Evolutionary conservation across 1,284 basidiomycete species (phyloP).

Genomic region (Cutaneotrichosporon mucoides): DNA sequence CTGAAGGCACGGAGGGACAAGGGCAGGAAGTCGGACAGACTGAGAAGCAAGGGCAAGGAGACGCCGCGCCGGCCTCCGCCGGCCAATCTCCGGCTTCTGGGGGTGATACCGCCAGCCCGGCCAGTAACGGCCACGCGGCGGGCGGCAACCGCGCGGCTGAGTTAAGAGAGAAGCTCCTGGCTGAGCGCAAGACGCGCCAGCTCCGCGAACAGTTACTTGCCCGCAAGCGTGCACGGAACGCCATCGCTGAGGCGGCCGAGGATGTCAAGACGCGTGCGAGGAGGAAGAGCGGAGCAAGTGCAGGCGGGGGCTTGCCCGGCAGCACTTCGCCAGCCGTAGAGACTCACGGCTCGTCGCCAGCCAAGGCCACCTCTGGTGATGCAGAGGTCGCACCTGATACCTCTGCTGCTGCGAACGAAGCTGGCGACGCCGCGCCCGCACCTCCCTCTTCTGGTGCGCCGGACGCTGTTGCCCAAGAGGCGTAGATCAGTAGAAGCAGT

Average conservation of each 20-base stretch:
- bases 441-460: too few species aligned
- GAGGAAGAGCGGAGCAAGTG: not conserved
- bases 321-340: not conserved
- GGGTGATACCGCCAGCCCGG: not conserved
- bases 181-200: constrained; percentile 24
- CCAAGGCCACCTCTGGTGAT: not conserved
- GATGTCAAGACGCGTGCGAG: constrained; percentile 1
- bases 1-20: not conserved
- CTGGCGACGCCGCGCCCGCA: too few species aligned
- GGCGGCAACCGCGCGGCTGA: constrained; percentile 28
- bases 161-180: constrained; percentile 33
- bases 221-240: constrained; percentile 13
- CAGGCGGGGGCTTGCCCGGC: not conserved
- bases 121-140: constrained; percentile 12
- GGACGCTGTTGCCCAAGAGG: not conserved
- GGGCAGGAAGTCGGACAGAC: not conserved
- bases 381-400: not conserved
- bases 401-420: not conserved
- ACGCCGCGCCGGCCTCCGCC: too few species aligned
- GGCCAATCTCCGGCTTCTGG: too few species aligned
- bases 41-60: too few species aligned
- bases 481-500: not conserved
- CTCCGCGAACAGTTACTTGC: constrained; percentile 18
- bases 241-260: not conserved
- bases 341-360: not conserved